Evolutionary conservation across 768 basidiomycete species (phyloP).

Genomic region (Leccinum subtestaceum): DNA sequence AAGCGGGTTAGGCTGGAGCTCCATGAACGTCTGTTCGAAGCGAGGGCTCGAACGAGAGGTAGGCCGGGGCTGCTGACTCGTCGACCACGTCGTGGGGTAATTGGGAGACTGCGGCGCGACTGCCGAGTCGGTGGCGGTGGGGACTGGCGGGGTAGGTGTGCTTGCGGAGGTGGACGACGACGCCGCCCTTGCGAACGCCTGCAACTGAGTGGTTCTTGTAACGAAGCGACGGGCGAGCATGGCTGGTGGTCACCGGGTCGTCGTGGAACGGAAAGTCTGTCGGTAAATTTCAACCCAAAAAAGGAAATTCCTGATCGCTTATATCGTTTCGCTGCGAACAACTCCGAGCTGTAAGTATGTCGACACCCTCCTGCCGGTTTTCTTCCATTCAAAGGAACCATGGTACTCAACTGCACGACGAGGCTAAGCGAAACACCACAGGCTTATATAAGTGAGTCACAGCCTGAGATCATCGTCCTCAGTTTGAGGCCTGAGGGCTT

Average conservation of each 20-base stretch:
- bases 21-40: slow-evolving; percentile 89
- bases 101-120: slow-evolving; percentile 78
- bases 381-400: too few relatives aligned
- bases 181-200: slow-evolving; percentile 18
- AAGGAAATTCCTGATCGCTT: slow-evolving; percentile 9
- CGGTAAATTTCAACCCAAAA: slow-evolving; percentile 9
- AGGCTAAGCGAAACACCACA: too few relatives aligned
- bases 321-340: too few relatives aligned
- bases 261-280: neutral
- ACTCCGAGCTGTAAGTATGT: too few relatives aligned
- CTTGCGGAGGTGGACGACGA: slow-evolving; percentile 25
- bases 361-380: too few relatives aligned
- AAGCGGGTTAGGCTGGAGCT: slow-evolving; percentile 83
- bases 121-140: slow-evolving; percentile 25
- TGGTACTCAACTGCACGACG: too few relatives aligned
- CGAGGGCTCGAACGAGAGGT: slow-evolving; percentile 61
- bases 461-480: too few relatives aligned
- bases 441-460: too few relatives aligned
- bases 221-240: slow-evolving; percentile 32
- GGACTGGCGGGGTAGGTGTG: slow-evolving; percentile 7
- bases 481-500: too few relatives aligned
- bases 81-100: slow-evolving; percentile 79
- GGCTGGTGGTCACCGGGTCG: neutral
- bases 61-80: slow-evolving; percentile 72
- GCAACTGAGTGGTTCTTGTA: slow-evolving; percentile 16